These are phyloP conservation scores for Saksenaea vasiformis DNA, from an alignment of 371 early-diverging fungal genomes.

Conservation along the genomic window DNA sequence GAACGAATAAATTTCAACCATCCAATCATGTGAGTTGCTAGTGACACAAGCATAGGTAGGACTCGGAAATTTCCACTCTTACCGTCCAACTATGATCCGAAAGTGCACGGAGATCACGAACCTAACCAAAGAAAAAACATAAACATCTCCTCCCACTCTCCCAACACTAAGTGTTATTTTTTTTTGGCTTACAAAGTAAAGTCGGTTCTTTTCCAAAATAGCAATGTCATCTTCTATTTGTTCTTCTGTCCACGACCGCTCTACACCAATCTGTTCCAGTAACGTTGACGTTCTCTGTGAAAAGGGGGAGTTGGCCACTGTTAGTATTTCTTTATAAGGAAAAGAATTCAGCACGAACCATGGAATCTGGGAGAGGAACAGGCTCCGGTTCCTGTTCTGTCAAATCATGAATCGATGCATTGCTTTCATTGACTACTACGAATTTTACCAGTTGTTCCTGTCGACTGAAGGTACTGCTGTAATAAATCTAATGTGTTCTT, in stretches of 20 bases:
- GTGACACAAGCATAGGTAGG: neutral
- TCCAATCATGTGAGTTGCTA: neutral
- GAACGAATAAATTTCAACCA: conserved; percentile 5
- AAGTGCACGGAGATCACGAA: conserved; percentile 59
- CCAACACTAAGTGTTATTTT: neutral
- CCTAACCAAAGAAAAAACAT: conserved; percentile 22
- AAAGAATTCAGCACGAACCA: conserved; percentile 14
- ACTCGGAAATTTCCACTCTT: conserved; percentile 10
- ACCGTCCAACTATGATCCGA: conserved; percentile 68
- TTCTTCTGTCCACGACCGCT: conserved; percentile 60
- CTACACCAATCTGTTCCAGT: conserved; percentile 64
- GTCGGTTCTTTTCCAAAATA: conserved; percentile 53
- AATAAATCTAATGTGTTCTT: conserved; percentile 22
- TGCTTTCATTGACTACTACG: neutral
- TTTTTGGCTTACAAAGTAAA: conserved; percentile 47
- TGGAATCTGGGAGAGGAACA: conserved; percentile 33
- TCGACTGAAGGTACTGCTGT: conserved; percentile 27
- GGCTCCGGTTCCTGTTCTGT: conserved; percentile 15
- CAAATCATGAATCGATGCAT: neutral
- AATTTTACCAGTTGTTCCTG: neutral
- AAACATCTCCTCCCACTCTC: neutral
- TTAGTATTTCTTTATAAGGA: too few species aligned
- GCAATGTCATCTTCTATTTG: conserved; percentile 57
- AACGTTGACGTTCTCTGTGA: conserved; percentile 59
- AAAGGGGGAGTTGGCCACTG: neutral